A percentile compares a stretch with the other conserved stretches of the same genome.
Conservation (phyloP, 305 asterid genomes). For the Galium porrigens region DNA sequence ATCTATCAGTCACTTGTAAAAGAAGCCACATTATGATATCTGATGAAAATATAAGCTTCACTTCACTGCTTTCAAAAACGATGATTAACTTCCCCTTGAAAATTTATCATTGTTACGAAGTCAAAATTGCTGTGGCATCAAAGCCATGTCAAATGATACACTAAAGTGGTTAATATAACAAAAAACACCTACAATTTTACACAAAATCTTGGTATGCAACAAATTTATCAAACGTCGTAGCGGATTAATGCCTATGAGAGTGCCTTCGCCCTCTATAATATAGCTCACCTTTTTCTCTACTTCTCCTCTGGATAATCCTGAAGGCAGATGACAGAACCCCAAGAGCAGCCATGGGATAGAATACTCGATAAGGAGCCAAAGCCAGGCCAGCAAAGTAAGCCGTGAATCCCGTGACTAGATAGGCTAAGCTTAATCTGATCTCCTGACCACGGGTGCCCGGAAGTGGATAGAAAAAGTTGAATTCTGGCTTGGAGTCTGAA, state of each 20-base stretch:
- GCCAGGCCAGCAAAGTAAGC: constrained; percentile 60
- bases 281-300: constrained; percentile 45
- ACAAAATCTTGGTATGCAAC: neutral
- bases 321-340: constrained; percentile 59
- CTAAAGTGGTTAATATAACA: neutral
- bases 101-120: neutral
- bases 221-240: neutral
- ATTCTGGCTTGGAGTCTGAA: constrained; percentile 66
- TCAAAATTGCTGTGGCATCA: constrained; percentile 15
- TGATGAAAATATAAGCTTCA: too few relatives aligned
- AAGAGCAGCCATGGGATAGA: constrained; percentile 60
- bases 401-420: constrained; percentile 59
- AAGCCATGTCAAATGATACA: constrained; percentile 11
- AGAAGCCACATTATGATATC: too few relatives aligned
- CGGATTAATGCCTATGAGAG: constrained; percentile 56
- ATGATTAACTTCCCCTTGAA: too few relatives aligned
- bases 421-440: constrained; percentile 58
- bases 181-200: neutral
- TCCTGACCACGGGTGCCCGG: constrained; percentile 49
- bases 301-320: constrained; percentile 50
- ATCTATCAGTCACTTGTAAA: too few relatives aligned
- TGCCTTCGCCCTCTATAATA: constrained; percentile 51
- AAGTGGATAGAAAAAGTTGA: constrained; percentile 48
- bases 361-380: constrained; percentile 54
- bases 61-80: too few relatives aligned